Percentiles rank a stretch among this genome's conserved stretches.
phyloP scores from a whole-genome alignment of 129 eudicot genomes.

The Lactuca saligna region DNA sequence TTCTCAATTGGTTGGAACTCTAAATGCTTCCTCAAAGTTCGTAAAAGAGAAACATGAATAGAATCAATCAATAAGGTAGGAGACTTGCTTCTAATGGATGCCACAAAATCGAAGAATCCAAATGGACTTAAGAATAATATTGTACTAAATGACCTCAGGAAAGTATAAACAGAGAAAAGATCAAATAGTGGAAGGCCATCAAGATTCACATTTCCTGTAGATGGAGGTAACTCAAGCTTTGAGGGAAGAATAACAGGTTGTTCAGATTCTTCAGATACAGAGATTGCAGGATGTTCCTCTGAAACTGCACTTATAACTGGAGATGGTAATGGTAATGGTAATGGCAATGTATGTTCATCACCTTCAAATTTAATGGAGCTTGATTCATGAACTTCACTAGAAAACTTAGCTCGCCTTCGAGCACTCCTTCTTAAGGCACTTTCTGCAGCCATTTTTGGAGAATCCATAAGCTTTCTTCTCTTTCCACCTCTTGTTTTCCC shows the following conservation, averaged over 20 bases:
- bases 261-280: slow-evolving; percentile 38
- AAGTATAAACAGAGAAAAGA: slow-evolving; percentile 80
- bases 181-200: slow-evolving; percentile 61
- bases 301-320: slow-evolving; percentile 53
- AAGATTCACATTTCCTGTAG: slow-evolving; percentile 57
- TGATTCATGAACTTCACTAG: slow-evolving; percentile 31
- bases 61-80: slow-evolving; percentile 72
- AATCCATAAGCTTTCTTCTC: slow-evolving; percentile 40
- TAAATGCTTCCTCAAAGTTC: slow-evolving; percentile 65
- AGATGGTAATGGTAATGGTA: slow-evolving; percentile 28
- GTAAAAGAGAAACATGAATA: slow-evolving; percentile 78
- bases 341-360: slow-evolving; percentile 20
- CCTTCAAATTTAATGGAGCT: slow-evolving; percentile 25
- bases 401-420: slow-evolving; percentile 46
- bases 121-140: slow-evolving; percentile 83
- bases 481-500: slow-evolving; percentile 42
- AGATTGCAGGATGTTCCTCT: slow-evolving; percentile 44
- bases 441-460: slow-evolving; percentile 27
- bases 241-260: slow-evolving; percentile 37
- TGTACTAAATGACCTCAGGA: slow-evolving; percentile 85
- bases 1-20: slow-evolving; percentile 67
- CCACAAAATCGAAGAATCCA: slow-evolving; percentile 79
- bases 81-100: slow-evolving; percentile 54
- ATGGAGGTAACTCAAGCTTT: slow-evolving; percentile 65
- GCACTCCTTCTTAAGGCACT: slow-evolving; percentile 83